Evolutionary conservation across 108 stramenopile species (phyloP), one percentile per base, ranked within the genome.

Genomic region (Aurantiochytrium sp.): DNA sequence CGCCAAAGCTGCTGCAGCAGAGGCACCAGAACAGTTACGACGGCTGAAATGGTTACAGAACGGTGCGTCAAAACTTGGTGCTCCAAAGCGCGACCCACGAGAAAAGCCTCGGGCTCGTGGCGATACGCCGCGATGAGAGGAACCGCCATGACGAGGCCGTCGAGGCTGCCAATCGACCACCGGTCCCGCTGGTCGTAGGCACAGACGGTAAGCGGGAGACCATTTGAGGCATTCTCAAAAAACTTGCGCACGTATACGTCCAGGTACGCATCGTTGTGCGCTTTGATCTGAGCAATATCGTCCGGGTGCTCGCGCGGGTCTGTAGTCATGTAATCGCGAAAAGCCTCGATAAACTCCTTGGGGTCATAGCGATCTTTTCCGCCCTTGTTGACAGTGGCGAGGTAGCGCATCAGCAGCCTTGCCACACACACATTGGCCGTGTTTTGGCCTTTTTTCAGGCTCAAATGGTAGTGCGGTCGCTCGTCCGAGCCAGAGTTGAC

Each of bases 361-460:
- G 91, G 91, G 44, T 91, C 72, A 87, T 89, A 91, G 42, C 60
- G 21, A 60, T 91, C 91, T 49, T 25, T 16, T 19, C 89, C 91
- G 23, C 53, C 71, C 2, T 58, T 72, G 47, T 91, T 91, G 23
- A 73, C 21, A 16, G 58, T 35, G 35, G 89, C 91, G 42, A 91
- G 72, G 45, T 91, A 91, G 58, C 91, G 58, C 91, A 69, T 89
- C 3, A 89, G 89, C 12, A 91, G 55, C 59, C 91, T 55, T 5
- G 88, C 89, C 28, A 91, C 58, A 49, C 91, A 91, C 28, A 58
- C 49, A 58, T 91, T 91, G 43, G 88, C 59, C 14, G 91, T 91
- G 83, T 91, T 91, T 73, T 91, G 91, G 10, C 91, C 91, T 35
- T 69, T 89, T n/a, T 72, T n/a, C 5, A 91, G 72, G n/a, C 89